Evolutionary conservation across 2,329 filamentous ascomycete genomes (phyloP).

Genomic region (Lecanosticta acicola): DNA sequence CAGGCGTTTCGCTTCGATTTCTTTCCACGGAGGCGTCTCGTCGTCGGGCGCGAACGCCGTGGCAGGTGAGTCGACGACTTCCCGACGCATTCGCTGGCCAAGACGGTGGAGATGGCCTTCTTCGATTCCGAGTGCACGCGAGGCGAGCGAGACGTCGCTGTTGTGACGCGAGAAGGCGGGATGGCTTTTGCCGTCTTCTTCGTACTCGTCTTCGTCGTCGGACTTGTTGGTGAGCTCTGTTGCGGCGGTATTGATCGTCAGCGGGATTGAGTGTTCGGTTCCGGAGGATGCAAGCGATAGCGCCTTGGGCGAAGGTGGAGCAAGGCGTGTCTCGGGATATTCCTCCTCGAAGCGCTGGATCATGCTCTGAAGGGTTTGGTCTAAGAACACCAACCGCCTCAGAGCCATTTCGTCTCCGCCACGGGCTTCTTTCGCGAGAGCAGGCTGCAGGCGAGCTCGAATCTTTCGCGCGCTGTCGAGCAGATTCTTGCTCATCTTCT

Average conservation of each 20-base stretch:
- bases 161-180: constrained; percentile 50
- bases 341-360: constrained; percentile 95
- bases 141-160: constrained; percentile 63
- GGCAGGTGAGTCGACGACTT: constrained; percentile 51
- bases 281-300: constrained; percentile 16
- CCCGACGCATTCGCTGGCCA: constrained; percentile 60
- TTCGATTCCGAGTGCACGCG: constrained; percentile 59
- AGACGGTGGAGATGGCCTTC: constrained; percentile 66
- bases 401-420: constrained; percentile 69
- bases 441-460: constrained; percentile 72
- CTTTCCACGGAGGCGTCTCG: constrained; percentile 25
- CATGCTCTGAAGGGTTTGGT: constrained; percentile 81
- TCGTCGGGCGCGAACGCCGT: constrained; percentile 18
- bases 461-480: constrained; percentile 86
- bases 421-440: constrained; percentile 68
- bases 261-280: constrained; percentile 12
- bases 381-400: constrained; percentile 77
- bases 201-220: constrained; percentile 29
- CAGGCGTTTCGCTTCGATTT: constrained; percentile 32
- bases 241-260: constrained; percentile 10
- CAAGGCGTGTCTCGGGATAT: constrained; percentile 76
- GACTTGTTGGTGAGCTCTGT: constrained; percentile 24
- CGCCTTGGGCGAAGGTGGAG: constrained; percentile 15
- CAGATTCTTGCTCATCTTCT: constrained; percentile 89
- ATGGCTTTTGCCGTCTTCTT: constrained; percentile 33